These are phyloP conservation scores for Xylaria curta DNA, from an alignment of 495 filamentous ascomycete genomes.

Conservation along the genomic window DNA sequence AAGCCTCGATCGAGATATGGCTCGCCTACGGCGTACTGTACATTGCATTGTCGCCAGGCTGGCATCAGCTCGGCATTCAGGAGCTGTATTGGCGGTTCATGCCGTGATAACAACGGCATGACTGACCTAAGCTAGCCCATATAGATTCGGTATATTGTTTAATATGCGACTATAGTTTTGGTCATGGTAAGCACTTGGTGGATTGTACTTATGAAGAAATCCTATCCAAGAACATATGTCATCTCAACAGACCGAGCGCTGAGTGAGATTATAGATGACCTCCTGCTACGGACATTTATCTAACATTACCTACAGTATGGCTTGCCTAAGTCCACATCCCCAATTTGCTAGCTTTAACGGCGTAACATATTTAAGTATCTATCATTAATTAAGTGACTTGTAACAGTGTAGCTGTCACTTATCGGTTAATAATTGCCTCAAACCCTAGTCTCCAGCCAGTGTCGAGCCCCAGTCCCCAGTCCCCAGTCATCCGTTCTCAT, in stretches of 20 bases:
- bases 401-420: conserved; percentile 9
- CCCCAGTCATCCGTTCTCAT: conserved; percentile 3
- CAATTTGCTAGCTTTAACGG: background rate
- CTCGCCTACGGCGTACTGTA: conserved; percentile 6
- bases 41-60: conserved; percentile 16
- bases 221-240: background rate
- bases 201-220: background rate
- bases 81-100: conserved; percentile 25
- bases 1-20: conserved; percentile 22
- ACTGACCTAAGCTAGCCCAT: conserved; percentile 4
- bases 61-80: conserved; percentile 27
- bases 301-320: background rate
- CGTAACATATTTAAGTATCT: background rate
- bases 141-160: conserved; percentile 5
- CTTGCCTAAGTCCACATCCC: background rate
- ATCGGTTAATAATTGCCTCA: conserved; percentile 27
- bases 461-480: background rate
- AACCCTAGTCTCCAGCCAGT: conserved; percentile 1
- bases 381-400: background rate
- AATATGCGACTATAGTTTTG: conserved; percentile 3
- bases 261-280: background rate
- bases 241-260: background rate
- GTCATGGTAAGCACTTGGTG: background rate
- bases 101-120: conserved; percentile 24
- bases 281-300: background rate